phyloP scores from a whole-genome alignment of 2,329 filamentous ascomycete genomes.

The Lachnellula suecica region DNA sequence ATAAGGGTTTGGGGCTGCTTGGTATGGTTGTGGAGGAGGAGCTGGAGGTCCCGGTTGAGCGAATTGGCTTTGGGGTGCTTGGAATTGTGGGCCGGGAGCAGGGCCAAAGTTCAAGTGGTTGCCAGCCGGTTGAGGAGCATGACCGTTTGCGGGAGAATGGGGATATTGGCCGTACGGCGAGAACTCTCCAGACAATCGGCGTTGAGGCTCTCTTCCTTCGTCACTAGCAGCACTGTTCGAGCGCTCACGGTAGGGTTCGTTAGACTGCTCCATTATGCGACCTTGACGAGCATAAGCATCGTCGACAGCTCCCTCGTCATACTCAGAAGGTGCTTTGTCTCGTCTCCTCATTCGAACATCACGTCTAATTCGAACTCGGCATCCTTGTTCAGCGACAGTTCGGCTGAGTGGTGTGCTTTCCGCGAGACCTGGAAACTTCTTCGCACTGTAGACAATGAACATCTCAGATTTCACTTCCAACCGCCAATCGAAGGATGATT shows the following conservation, averaged over 20 bases:
- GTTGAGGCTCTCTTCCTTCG: constrained; percentile 32
- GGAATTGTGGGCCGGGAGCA: constrained; percentile 9
- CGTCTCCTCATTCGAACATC: constrained; percentile 91
- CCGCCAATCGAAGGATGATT: constrained; percentile 70
- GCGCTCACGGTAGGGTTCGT: constrained; percentile 9
- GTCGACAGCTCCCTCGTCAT: constrained; percentile 49
- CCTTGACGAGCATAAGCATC: constrained; percentile 54
- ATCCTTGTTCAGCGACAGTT: constrained; percentile 93
- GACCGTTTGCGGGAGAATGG: constrained; percentile 12
- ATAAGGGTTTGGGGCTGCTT: constrained; percentile 21
- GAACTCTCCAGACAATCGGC: constrained; percentile 49
- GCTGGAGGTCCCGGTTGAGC: constrained; percentile 11
- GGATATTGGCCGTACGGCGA: constrained; percentile 28
- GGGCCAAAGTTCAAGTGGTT: constrained; percentile 34
- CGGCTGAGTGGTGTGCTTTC: constrained; percentile 88
- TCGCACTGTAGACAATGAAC: constrained; percentile 91
- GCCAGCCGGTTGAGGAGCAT: constrained; percentile 32
- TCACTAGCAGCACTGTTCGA: constrained; percentile 22
- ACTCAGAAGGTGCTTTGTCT: constrained; percentile 62
- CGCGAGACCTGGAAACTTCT: constrained; percentile 94
- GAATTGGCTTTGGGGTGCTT: constrained; percentile 17
- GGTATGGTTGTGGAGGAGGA: constrained; percentile 23
- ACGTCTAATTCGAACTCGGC: constrained; percentile 90
- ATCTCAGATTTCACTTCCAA: constrained; percentile 86
- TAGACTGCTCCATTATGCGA: constrained; percentile 27